phyloP scores from a whole-genome alignment of 2,329 filamentous ascomycete species.

The Clonostachys sp. region DNA sequence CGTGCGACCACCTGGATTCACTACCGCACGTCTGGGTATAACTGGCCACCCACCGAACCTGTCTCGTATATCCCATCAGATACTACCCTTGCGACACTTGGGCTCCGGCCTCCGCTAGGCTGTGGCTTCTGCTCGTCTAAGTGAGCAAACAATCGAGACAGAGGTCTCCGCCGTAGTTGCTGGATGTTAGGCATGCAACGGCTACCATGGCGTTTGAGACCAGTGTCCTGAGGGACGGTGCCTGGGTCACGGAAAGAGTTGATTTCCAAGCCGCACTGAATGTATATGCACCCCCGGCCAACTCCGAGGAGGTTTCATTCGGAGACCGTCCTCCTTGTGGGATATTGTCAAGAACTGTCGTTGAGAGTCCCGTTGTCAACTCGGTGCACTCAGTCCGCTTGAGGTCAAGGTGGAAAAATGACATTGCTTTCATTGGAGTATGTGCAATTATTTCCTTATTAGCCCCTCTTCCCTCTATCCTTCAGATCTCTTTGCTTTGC shows the following conservation, averaged over 20 bases:
- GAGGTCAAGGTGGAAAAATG: constrained; percentile 64
- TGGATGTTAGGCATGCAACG: constrained; percentile 10
- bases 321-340: constrained; percentile 53
- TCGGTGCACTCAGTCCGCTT: constrained; percentile 78
- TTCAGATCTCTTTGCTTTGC: too few species aligned
- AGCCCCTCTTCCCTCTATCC: neutral
- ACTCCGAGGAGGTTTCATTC: neutral
- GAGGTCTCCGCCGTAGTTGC: constrained; percentile 3
- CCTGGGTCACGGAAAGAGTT: constrained; percentile 52
- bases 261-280: constrained; percentile 35
- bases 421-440: constrained; percentile 82
- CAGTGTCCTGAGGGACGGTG: constrained; percentile 46
- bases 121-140: neutral
- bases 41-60: too few species aligned
- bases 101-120: too few species aligned
- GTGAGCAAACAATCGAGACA: neutral
- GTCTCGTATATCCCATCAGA: too few species aligned
- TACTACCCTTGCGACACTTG: too few species aligned
- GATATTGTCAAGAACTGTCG: constrained; percentile 72
- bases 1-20: too few species aligned
- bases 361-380: constrained; percentile 70
- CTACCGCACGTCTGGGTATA: too few species aligned
- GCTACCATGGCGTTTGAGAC: constrained; percentile 43
- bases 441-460: constrained; percentile 22
- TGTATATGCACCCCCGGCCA: constrained; percentile 13